Evolutionary conservation across 768 basidiomycete genomes (phyloP).

Genomic region (Zangia roseola): DNA sequence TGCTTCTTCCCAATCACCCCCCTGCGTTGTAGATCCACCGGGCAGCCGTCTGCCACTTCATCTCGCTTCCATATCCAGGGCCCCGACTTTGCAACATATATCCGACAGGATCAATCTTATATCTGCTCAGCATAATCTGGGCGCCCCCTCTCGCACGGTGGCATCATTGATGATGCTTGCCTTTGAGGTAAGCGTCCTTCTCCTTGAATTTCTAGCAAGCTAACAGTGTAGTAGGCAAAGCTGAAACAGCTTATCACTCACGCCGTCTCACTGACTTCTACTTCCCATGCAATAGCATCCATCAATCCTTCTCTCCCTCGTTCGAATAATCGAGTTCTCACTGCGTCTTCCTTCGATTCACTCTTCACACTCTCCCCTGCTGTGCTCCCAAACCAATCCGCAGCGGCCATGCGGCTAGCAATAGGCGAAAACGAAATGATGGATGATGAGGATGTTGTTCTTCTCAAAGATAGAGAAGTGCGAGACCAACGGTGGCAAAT

Average conservation of each 20-base stretch:
- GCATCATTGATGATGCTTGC: constrained; percentile 73
- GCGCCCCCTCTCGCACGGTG: constrained; percentile 58
- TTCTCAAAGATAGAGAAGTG: constrained; percentile 63
- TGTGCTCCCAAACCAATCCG: constrained; percentile 75
- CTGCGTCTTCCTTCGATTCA: constrained; percentile 70
- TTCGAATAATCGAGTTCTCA: constrained; percentile 47
- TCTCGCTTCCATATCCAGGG: constrained; percentile 70
- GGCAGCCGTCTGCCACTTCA: constrained; percentile 72
- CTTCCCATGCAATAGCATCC: constrained; percentile 74
- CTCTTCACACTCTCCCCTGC: constrained; percentile 76
- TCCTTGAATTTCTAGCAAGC: background rate
- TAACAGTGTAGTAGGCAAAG: constrained; percentile 52
- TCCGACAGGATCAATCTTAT: constrained; percentile 79
- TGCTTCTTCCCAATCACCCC: background rate
- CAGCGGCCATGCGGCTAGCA: constrained; percentile 70
- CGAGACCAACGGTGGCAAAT: constrained; percentile 76
- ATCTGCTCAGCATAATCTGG: constrained; percentile 72
- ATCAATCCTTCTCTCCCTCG: constrained; percentile 57
- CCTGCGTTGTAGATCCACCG: constrained; percentile 51
- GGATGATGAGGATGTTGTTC: constrained; percentile 45
- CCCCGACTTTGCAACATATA: constrained; percentile 74
- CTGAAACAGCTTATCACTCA: constrained; percentile 83
- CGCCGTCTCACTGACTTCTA: constrained; percentile 72
- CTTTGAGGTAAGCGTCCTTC: constrained; percentile 56
- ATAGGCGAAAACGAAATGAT: constrained; percentile 49